phyloP scores from a whole-genome alignment of 1,139 yeast genomes.

The Zygosaccharomyces sapae region DNA sequence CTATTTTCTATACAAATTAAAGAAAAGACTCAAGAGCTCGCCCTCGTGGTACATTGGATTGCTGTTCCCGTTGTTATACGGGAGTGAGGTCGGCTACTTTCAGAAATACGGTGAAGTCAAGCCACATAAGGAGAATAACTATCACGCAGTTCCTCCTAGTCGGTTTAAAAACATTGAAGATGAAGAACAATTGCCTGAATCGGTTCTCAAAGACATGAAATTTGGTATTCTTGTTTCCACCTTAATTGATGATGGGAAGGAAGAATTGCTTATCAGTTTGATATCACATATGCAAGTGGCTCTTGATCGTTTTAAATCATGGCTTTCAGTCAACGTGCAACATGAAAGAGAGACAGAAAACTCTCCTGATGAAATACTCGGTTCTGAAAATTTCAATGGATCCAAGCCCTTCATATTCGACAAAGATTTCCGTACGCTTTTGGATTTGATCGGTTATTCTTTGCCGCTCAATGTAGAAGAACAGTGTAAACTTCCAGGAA shows the following conservation, averaged over 20 bases:
- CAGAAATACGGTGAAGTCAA: conserved; percentile 46
- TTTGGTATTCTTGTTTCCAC: conserved; percentile 35
- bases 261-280: conserved; percentile 23
- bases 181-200: conserved; percentile 24
- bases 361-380: conserved; percentile 17
- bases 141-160: conserved; percentile 25
- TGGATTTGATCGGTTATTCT: conserved; percentile 27
- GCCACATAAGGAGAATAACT: conserved; percentile 8
- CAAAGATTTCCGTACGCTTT: conserved; percentile 32
- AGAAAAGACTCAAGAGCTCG: conserved; percentile 46
- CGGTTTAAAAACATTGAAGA: conserved; percentile 26
- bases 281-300: conserved; percentile 20
- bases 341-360: conserved; percentile 13
- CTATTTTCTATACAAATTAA: conserved; percentile 64
- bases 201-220: conserved; percentile 25
- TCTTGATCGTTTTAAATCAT: conserved; percentile 20
- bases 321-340: conserved; percentile 16
- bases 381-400: conserved; percentile 4
- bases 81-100: conserved; percentile 40
- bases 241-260: conserved; percentile 32
- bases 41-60: conserved; percentile 64
- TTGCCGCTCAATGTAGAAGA: conserved; percentile 26
- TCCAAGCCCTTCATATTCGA: conserved; percentile 24
- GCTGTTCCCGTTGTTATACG: conserved; percentile 59
- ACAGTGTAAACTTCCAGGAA: conserved; percentile 24